A percentile compares a stretch with the other conserved stretches of the same genome.
phyloP scores from a whole-genome alignment of 768 basidiomycete species.

The Trametopsis cervina region DNA sequence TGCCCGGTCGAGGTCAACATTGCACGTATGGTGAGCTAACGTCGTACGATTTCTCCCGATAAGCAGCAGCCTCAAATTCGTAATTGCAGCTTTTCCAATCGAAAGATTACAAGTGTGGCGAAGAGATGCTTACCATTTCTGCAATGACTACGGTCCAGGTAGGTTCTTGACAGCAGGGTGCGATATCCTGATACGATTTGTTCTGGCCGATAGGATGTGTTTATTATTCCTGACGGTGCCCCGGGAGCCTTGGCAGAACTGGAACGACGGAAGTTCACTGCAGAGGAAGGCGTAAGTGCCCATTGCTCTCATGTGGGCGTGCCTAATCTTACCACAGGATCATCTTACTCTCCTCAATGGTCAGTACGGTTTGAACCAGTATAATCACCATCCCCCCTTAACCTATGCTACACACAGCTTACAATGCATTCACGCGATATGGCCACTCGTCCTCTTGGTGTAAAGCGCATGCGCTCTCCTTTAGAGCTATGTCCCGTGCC shows the following conservation, averaged over 20 bases:
- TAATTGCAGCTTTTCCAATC: slow-evolving; percentile 77
- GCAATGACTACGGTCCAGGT: slow-evolving; percentile 94
- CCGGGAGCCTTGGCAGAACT: slow-evolving; percentile 84
- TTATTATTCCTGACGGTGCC: slow-evolving; percentile 82
- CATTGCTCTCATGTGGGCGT: not conserved
- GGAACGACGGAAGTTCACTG: slow-evolving; percentile 92
- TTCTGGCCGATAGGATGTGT: slow-evolving; percentile 61
- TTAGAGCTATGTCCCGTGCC: slow-evolving; percentile 88
- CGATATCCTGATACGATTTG: not conserved
- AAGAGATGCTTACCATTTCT: slow-evolving; percentile 92
- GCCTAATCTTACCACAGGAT: slow-evolving; percentile 46
- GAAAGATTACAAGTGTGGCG: slow-evolving; percentile 81
- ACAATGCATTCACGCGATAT: slow-evolving; percentile 86
- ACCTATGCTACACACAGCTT: no score
- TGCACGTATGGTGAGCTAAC: slow-evolving; percentile 79
- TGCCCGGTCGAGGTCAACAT: slow-evolving; percentile 90
- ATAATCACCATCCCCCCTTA: not conserved
- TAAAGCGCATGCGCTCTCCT: slow-evolving; percentile 85
- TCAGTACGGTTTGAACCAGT: slow-evolving; percentile 24
- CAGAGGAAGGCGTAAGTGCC: slow-evolving; percentile 83
- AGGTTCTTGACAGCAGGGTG: slow-evolving; percentile 11
- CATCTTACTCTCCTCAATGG: slow-evolving; percentile 93
- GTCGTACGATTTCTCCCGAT: not conserved
- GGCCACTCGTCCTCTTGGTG: slow-evolving; percentile 90
- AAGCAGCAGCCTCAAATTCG: not conserved